These are phyloP conservation scores for Phytophthora idaei DNA, from an alignment of 352 stramenopile species.

Conservation along the genomic window DNA sequence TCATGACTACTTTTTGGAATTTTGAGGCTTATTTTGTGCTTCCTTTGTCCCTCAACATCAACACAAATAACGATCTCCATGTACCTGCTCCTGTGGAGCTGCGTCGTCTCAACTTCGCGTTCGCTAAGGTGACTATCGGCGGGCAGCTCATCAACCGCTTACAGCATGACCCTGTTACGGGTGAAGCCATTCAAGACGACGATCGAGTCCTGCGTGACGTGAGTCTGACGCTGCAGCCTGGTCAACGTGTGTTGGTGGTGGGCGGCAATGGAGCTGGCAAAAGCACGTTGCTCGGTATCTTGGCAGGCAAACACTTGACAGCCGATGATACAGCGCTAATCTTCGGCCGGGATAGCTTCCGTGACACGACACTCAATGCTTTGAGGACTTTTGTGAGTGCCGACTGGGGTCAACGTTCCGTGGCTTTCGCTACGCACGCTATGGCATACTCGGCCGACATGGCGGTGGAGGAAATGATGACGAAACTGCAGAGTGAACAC, in stretches of 20 bases:
- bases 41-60: no score
- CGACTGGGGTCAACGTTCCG: slow-evolving; percentile 95
- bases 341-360: slow-evolving; percentile 94
- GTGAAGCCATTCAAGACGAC: slow-evolving; percentile 29
- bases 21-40: no score
- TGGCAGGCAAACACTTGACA: slow-evolving; percentile 95
- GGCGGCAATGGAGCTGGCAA: slow-evolving; percentile 96
- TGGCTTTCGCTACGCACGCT: slow-evolving; percentile 93
- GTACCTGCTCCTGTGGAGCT: slow-evolving; percentile 56
- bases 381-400: slow-evolving; percentile 94
- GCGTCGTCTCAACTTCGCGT: slow-evolving; percentile 68
- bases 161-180: slow-evolving; percentile 45
- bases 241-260: slow-evolving; percentile 92
- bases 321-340: slow-evolving; percentile 81
- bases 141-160: slow-evolving; percentile 62
- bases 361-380: slow-evolving; percentile 95
- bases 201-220: slow-evolving; percentile 90
- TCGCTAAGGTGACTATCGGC: slow-evolving; percentile 74
- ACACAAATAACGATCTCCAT: background rate
- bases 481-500: slow-evolving; percentile 93
- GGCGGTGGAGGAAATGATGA: slow-evolving; percentile 97
- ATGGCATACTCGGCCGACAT: slow-evolving; percentile 95
- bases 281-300: slow-evolving; percentile 93
- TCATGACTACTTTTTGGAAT: no score
- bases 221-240: slow-evolving; percentile 76